Base-by-base conservation (phyloP, 495 filamentous ascomycete genomes). In the Xylaria scruposa region DNA sequence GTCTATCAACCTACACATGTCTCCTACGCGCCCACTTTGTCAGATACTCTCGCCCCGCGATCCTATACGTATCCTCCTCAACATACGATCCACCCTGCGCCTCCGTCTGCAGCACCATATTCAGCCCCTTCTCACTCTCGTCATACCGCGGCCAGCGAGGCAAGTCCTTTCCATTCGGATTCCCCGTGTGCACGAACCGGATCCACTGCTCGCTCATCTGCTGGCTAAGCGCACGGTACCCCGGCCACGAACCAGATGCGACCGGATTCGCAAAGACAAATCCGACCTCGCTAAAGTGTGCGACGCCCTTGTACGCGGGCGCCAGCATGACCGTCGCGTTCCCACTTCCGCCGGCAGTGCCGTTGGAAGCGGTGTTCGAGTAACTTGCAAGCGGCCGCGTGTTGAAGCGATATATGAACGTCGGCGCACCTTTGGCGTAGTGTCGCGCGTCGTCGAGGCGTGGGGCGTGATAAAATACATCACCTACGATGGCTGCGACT, bases 391-490 rank as follows among this genome's bases (percentile, higher is more conserved):
- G 75, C 3, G 77, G 74, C 33, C 79, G 75, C 10, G 78, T 79
- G 65, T 81, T 81, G 59, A 81, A 81, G 31, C 79, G 73, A 61
- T 78, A 81, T 13, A 74, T 58, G 29, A 73, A 81, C 5, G 79
- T 81, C 44, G 74, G 73, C 40, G 74, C 59, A 38, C 70, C 67
- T 13, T 67, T 36, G 0, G 75, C 68, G 49, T 81, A 81, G 26
- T 74, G 46, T 10, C 71, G 66, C 49, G 72, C 74, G 53, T 81
- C 79, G 64, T 70, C 75, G 21, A 74, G 73, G 2, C 79, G 77
- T 17, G 79, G 78, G 40, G 71, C 79, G 64, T 81, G 79, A 71
- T 81, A 81, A 70, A 77, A 81, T 36, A 81, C 68, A 51, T 81
- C 79, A 19, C 79, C 79, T 0, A 81, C 73, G 54, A 81, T 80